These are phyloP conservation scores for Candida odintsovae DNA, from an alignment of 805 yeast genomes.

Conservation along the genomic window DNA sequence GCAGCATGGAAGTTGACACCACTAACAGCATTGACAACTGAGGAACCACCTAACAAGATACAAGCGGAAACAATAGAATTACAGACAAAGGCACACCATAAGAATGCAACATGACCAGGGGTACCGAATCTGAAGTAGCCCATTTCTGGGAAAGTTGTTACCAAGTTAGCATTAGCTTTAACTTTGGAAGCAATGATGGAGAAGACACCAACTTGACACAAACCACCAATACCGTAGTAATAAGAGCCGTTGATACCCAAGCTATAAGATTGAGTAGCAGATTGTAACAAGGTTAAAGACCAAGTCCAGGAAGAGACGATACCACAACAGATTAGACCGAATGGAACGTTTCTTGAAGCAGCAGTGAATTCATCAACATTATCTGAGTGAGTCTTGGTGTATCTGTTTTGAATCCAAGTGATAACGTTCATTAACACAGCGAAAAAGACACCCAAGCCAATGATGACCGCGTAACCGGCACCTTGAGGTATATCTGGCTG, in stretches of 20 bases:
- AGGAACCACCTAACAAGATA: slow-evolving; percentile 40
- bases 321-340: slow-evolving; percentile 38
- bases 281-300: slow-evolving; percentile 27
- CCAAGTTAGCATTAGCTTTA: slow-evolving; percentile 31
- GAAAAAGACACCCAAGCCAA: slow-evolving; percentile 58
- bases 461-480: slow-evolving; percentile 75
- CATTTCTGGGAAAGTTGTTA: slow-evolving; percentile 37
- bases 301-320: slow-evolving; percentile 38
- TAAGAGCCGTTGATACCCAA: slow-evolving; percentile 28
- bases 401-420: slow-evolving; percentile 31
- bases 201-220: slow-evolving; percentile 28
- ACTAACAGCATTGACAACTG: slow-evolving; percentile 33
- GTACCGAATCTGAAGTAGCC: slow-evolving; percentile 36
- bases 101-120: slow-evolving; percentile 31
- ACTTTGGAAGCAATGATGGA: slow-evolving; percentile 31
- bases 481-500: slow-evolving; percentile 43
- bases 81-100: slow-evolving; percentile 34
- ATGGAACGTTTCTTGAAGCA: slow-evolving; percentile 37
- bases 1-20: slow-evolving; percentile 45
- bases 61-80: slow-evolving; percentile 37
- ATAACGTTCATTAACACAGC: slow-evolving; percentile 37
- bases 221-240: slow-evolving; percentile 22
- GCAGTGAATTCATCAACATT: slow-evolving; percentile 37
- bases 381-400: slow-evolving; percentile 25
- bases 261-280: slow-evolving; percentile 26